A percentile compares a stretch with the other conserved stretches of the same genome.
phyloP scores from a whole-genome alignment of 2,329 filamentous ascomycete genomes.

The Cryphonectria carpinicola region DNA sequence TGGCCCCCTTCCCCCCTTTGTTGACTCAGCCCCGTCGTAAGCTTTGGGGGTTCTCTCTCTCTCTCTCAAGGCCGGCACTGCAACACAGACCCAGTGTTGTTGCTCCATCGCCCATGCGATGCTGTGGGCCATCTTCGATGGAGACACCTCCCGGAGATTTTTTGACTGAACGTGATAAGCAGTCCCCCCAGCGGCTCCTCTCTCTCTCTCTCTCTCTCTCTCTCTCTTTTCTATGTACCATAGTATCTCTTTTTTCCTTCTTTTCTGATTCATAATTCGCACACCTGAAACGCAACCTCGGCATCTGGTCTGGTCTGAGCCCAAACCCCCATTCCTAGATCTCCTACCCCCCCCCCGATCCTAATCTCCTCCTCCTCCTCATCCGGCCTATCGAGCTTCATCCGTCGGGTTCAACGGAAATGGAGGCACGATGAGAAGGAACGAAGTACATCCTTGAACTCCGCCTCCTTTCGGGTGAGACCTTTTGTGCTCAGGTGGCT shows the following conservation, averaged over 20 bases:
- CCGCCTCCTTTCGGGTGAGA: neutral
- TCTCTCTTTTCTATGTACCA: neutral
- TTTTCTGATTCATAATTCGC: neutral
- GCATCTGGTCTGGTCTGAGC: neutral
- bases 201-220: neutral
- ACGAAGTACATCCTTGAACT: neutral
- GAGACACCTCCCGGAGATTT: neutral
- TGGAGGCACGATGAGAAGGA: neutral
- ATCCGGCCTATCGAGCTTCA: neutral
- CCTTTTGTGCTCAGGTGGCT: neutral
- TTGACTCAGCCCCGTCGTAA: neutral
- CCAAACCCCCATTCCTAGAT: neutral
- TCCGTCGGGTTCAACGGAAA: neutral
- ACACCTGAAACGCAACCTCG: slow-evolving; percentile 1
- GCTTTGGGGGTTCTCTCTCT: neutral
- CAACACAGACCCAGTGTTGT: neutral
- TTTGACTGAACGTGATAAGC: neutral
- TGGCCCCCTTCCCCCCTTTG: neutral
- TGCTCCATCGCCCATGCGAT: neutral
- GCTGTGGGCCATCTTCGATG: neutral
- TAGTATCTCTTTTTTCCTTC: neutral
- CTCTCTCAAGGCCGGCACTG: neutral
- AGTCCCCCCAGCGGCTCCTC: neutral
- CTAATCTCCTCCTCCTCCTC: neutral
- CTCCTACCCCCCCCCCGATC: no score